Percentiles rank a stretch among this genome's conserved stretches.
Evolutionary conservation across 768 basidiomycete genomes (phyloP).

Genomic region (Amanita exitialis): DNA sequence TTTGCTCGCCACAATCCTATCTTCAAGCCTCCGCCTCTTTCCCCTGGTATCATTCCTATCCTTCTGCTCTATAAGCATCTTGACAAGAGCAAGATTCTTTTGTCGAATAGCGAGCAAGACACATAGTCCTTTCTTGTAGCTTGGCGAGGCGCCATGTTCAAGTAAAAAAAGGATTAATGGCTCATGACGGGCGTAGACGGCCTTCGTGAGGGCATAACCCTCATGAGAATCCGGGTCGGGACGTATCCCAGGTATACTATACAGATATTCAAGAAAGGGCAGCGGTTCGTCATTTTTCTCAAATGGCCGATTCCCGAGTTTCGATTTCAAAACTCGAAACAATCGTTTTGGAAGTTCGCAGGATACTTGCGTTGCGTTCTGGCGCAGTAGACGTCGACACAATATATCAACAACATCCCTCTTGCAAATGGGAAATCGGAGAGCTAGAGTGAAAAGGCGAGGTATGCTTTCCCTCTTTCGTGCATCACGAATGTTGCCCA

Average conservation of each 20-base stretch:
- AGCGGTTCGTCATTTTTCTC: conserved; percentile 43
- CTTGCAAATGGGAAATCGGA: conserved; percentile 57
- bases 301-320: conserved; percentile 23
- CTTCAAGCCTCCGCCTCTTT: conserved; percentile 49
- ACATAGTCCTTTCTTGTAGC: conserved; percentile 48
- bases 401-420: conserved; percentile 36
- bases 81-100: conserved; percentile 58
- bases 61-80: conserved; percentile 46
- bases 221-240: conserved; percentile 57
- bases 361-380: neutral
- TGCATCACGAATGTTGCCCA: conserved; percentile 15
- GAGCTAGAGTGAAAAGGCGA: conserved; percentile 33
- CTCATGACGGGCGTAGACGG: conserved; percentile 54
- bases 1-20: conserved; percentile 42
- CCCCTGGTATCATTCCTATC: conserved; percentile 11
- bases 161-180: conserved; percentile 68
- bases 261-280: conserved; percentile 55
- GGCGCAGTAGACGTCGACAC: conserved; percentile 18
- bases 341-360: conserved; percentile 58
- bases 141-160: conserved; percentile 61
- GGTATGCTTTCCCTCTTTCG: conserved; percentile 11
- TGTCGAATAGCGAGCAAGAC: conserved; percentile 68
- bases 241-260: conserved; percentile 23
- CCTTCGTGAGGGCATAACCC: conserved; percentile 77
- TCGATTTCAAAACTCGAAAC: conserved; percentile 42